A percentile compares a stretch with the other conserved stretches of the same genome.
phyloP scores from a whole-genome alignment of 1,284 basidiomycete species.

The Inonotus hispidus region DNA sequence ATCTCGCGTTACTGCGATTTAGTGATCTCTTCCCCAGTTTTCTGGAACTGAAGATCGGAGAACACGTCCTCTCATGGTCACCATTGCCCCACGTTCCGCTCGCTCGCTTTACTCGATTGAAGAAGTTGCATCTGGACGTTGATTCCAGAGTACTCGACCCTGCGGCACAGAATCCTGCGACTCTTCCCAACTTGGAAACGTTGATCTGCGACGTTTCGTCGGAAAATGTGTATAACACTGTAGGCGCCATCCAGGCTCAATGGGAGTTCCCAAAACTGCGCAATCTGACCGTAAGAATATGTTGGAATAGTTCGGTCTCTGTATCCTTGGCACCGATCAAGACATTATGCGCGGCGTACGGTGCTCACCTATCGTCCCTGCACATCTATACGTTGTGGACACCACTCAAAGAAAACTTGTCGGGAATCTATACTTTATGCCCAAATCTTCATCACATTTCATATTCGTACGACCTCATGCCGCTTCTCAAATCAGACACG shows the following conservation, averaged over 20 bases:
- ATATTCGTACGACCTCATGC: background rate
- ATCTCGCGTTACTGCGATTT: background rate
- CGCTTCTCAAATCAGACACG: background rate
- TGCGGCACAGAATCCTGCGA: background rate
- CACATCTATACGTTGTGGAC: background rate
- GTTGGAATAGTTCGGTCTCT: background rate
- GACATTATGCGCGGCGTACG: background rate
- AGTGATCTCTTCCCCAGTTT: background rate
- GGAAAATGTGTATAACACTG: background rate
- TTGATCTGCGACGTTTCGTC: constrained; percentile 1
- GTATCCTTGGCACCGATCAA: background rate
- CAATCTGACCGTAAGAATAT: background rate
- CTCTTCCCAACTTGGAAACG: constrained; percentile 1
- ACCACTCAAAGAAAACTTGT: background rate
- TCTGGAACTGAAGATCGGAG: background rate
- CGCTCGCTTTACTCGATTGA: background rate
- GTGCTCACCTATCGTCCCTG: background rate
- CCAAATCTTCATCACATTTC: constrained; percentile 4
- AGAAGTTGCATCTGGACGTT: constrained; percentile 1
- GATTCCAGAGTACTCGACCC: background rate
- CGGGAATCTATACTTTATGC: background rate
- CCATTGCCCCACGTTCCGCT: background rate
- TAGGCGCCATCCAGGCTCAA: background rate
- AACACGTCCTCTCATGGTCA: background rate
- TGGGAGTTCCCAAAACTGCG: constrained; percentile 8